A percentile compares a stretch with the other conserved stretches of the same genome.
Evolutionary conservation across 73 alveolate species (phyloP).

Genomic region (Effrenium voratum): DNA sequence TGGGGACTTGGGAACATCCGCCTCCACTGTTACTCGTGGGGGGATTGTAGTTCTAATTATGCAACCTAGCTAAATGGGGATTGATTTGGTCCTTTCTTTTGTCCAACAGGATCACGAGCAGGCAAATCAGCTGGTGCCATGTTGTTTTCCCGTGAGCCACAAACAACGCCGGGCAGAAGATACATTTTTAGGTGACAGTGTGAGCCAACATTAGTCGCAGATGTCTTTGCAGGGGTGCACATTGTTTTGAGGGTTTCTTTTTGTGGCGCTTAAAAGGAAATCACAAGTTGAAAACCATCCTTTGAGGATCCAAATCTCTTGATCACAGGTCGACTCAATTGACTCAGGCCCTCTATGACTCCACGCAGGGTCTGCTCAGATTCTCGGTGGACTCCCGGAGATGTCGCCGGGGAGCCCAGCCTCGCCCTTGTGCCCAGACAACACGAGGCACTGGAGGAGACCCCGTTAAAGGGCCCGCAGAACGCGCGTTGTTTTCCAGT

Average conservation of each 20-base stretch:
- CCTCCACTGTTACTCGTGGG: no score
- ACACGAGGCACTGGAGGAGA: no score
- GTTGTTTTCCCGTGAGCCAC: no score
- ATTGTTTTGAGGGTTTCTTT: background rate
- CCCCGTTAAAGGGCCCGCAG: no score
- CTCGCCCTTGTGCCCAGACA: no score
- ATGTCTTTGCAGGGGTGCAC: background rate
- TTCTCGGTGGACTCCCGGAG: conserved; percentile 81
- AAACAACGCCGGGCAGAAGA: background rate
- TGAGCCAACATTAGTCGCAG: background rate
- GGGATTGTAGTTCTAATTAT: no score
- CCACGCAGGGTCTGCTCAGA: conserved; percentile 76
- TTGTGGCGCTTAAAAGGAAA: background rate
- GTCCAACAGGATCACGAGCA: no score
- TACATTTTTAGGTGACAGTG: background rate
- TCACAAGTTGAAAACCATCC: background rate
- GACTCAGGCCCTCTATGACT: conserved; percentile 14
- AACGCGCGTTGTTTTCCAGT: no score
- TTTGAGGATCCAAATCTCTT: background rate
- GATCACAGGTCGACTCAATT: background rate
- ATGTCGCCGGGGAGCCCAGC: conserved; percentile 81
- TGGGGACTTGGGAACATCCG: no score
- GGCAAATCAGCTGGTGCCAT: no score
- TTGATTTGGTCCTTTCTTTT: background rate
- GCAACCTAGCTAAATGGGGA: background rate